phyloP scores from a whole-genome alignment of 176 grass and related monocot genomes.

The Tuctoria greenei region DNA sequence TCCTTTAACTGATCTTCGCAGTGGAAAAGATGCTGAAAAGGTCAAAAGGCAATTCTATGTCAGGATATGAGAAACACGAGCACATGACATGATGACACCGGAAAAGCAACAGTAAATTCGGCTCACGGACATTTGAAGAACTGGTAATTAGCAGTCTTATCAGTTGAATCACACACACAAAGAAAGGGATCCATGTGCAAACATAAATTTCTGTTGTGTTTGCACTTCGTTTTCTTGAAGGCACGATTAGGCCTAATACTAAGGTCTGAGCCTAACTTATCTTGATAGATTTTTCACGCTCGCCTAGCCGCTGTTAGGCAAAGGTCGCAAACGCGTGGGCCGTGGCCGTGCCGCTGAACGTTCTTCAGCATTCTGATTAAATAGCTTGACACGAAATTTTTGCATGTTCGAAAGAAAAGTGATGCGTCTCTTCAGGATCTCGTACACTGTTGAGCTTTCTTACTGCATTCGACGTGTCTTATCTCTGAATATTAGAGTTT shows the following conservation, averaged over 20 bases:
- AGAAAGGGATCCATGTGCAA: conserved; percentile 31
- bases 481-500: not conserved
- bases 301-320: not conserved
- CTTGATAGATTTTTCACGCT: not conserved
- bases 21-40: not conserved
- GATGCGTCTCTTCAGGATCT: not conserved
- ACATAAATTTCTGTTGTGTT: not conserved
- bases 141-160: conserved; percentile 16
- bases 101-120: conserved; percentile 35
- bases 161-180: conserved; percentile 22
- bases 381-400: not conserved
- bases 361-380: not conserved
- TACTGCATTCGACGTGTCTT: not conserved
- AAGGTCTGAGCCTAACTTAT: not conserved
- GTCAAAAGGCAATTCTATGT: conserved; percentile 21
- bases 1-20: conserved; percentile 8
- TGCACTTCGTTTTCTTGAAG: not conserved
- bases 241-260: not conserved
- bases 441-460: not conserved
- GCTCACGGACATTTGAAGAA: conserved; percentile 19
- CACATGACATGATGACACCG: conserved; percentile 40
- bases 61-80: conserved; percentile 14
- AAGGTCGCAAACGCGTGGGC: not conserved
- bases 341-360: not conserved
- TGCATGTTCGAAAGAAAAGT: not conserved